Evolutionary conservation across 805 yeast genomes (phyloP), one percentile per base, ranked within the genome.

Genomic region (Spathaspora passalidarum): DNA sequence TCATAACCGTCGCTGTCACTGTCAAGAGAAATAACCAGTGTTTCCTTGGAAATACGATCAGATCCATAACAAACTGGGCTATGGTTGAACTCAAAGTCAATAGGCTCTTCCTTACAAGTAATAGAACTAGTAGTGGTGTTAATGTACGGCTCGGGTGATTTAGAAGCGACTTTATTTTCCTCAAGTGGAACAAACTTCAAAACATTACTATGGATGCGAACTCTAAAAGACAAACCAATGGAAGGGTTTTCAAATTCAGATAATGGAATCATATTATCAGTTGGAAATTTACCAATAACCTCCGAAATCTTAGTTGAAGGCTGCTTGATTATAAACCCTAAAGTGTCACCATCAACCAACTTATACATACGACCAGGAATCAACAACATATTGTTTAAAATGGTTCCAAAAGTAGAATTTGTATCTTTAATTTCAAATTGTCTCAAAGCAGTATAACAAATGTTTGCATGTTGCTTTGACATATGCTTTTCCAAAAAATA

Each of bases 341-440:
- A 46, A 2, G 21, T 39, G 49, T 70, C 75, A 16, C 62, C 63
- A 39, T 52, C 40, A 10, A 34, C 23, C 20, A 68, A 45, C 10
- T 41, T 40, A 41, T 50, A 45, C 54, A 51, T 48, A 17, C 36
- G 42, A 22, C 47, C 50, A 1, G 68, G 63, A 18, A 40, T 21
- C 13, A 54, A 40, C 14, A 71, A 52, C 20, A 58, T 56, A 22
- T 57, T 55, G 46, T 68, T 63, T 45, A 65, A 41, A 7, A 66
- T 48, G 14, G 76, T 70, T 1, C 76, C 76, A 53, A 69, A 71
- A 16, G 70, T 68, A 5, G 75, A 69, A 21, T 50, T 49, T 21
- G 49, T 45, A 46, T 72, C 77, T 48, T 53, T 56, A 36, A 68
- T 42, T 32, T 43, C 54, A 26, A 69, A 54, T 36, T 32, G 14